Conservation (phyloP, 1,284 basidiomycete genomes). For the Moesziomyces aphidis region DNA sequence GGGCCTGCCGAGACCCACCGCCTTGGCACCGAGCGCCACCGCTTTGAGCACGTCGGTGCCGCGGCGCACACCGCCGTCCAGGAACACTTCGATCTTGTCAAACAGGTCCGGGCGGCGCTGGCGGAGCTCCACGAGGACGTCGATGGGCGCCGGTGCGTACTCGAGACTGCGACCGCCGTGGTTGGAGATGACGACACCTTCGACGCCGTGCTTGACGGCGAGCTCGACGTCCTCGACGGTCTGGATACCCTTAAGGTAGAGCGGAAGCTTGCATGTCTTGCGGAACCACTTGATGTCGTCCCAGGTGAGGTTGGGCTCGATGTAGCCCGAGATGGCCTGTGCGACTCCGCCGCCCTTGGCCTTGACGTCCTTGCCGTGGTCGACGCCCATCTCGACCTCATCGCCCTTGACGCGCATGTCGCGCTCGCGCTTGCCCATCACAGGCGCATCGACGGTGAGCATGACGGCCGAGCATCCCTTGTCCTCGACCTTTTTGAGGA, state of each 20-base stretch:
- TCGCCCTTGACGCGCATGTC: slow-evolving; percentile 73
- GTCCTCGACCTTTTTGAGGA: slow-evolving; percentile 78
- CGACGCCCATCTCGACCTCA: slow-evolving; percentile 65
- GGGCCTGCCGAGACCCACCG: slow-evolving; percentile 87
- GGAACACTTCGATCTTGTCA: slow-evolving; percentile 77
- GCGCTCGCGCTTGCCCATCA: slow-evolving; percentile 85
- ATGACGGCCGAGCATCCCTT: slow-evolving; percentile 84
- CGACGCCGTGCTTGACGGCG: slow-evolving; percentile 70
- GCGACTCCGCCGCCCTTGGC: slow-evolving; percentile 67
- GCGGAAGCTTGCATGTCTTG: slow-evolving; percentile 79
- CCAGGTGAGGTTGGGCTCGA: slow-evolving; percentile 70
- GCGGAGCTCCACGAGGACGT: slow-evolving; percentile 75
- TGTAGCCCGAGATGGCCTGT: slow-evolving; percentile 71
- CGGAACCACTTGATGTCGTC: slow-evolving; percentile 79
- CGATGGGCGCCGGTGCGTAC: slow-evolving; percentile 62
- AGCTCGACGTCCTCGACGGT: slow-evolving; percentile 78
- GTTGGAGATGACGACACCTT: slow-evolving; percentile 69
- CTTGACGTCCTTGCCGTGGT: slow-evolving; percentile 43
- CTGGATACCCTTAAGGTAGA: slow-evolving; percentile 81
- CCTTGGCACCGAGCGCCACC: slow-evolving; percentile 82
- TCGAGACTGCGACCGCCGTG: slow-evolving; percentile 70
- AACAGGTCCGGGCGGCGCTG: slow-evolving; percentile 73
- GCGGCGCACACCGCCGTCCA: slow-evolving; percentile 86
- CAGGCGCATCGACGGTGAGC: slow-evolving; percentile 88
- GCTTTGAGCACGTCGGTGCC: slow-evolving; percentile 85